Evolutionary conservation across 306 rosid genomes (phyloP), one percentile per base, ranked within the genome.

Genomic region (Acacia acuminata): DNA sequence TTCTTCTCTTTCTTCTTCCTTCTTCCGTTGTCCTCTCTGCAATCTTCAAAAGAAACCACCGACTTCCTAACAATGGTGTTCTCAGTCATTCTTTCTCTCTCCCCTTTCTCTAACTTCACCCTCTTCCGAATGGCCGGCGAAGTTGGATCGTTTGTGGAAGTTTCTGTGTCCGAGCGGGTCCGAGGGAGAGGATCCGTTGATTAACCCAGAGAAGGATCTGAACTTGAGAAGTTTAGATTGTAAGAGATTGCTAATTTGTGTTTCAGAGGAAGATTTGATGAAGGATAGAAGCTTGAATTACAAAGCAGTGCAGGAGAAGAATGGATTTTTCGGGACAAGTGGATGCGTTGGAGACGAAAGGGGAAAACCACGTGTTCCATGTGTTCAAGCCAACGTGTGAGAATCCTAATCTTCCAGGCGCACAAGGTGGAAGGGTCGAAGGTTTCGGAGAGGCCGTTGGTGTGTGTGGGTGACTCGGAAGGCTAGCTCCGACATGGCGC

Each of bases 181-280:
- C 93, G 2, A 65, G 47, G 55, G 60, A 2, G 97, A 92, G 17
- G 94, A 91, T 71, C 92, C 96, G 45, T 5, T 85, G 0, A 53
- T 92, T 0, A 92, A 94, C 87, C 96, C 97, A 75, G 89, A 1
- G 0, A 82, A 77, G 75, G 97, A 94, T 73, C 88, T 88, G 87
- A 82, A 87, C 0, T 12, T 94, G 82, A 89, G 85, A 30, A 82
- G 24, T 12, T 2, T 94, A 2, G 91, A 75, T 47, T 86, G 88
- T 36, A 74, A 38, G 51, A 91, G 84, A 38, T 90, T 94, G 85
- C 76, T 90, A 68, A 82, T 94, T 15, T 92, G 76, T 71, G 88
- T 92, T 42, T 97, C 96, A 5, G 97, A 73, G 91, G 78, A 86
- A 51, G 98, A 94, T 76, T 17, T 76, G 34, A n/a, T 90, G 81